A percentile compares a stretch with the other conserved stretches of the same genome.
These are phyloP conservation scores for Penicillium olsonii DNA, from an alignment of 2,329 filamentous ascomycete species.

Conservation along the genomic window DNA sequence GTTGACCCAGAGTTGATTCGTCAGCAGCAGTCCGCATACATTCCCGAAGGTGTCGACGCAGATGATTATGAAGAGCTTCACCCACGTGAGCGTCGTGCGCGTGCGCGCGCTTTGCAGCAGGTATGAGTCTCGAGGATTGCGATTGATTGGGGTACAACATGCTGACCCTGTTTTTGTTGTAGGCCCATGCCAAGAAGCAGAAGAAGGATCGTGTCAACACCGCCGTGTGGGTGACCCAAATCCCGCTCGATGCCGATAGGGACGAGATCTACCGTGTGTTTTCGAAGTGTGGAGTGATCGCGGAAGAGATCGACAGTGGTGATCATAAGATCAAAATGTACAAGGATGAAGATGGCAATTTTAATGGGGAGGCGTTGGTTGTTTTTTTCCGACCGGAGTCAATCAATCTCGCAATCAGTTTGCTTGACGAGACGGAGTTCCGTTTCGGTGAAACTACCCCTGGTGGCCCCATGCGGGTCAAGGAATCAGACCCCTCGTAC, in stretches of 20 bases:
- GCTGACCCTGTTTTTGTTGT: not conserved
- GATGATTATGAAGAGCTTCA: slow-evolving; percentile 51
- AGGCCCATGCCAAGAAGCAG: slow-evolving; percentile 37
- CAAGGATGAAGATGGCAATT: slow-evolving; percentile 73
- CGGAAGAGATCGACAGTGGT: slow-evolving; percentile 88
- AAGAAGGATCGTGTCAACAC: slow-evolving; percentile 68
- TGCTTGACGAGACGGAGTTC: slow-evolving; percentile 65
- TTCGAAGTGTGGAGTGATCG: slow-evolving; percentile 86
- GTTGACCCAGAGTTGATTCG: slow-evolving; percentile 62
- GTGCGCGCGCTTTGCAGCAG: slow-evolving; percentile 55
- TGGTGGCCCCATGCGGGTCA: slow-evolving; percentile 72
- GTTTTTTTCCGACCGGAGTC: slow-evolving; percentile 95
- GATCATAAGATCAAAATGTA: slow-evolving; percentile 93
- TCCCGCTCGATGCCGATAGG: slow-evolving; percentile 75
- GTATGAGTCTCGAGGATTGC: slow-evolving; percentile 38
- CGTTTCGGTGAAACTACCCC: slow-evolving; percentile 59
- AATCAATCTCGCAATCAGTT: slow-evolving; percentile 66
- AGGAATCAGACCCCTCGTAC: slow-evolving; percentile 84
- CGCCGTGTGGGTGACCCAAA: slow-evolving; percentile 85
- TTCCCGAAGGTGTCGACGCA: slow-evolving; percentile 61
- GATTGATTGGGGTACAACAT: not conserved
- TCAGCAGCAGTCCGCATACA: slow-evolving; percentile 64
- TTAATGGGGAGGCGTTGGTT: slow-evolving; percentile 91
- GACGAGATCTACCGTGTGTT: slow-evolving; percentile 84
- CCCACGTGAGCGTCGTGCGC: slow-evolving; percentile 54